These are phyloP conservation scores for Suillus hirtellus DNA, from an alignment of 768 basidiomycete genomes.

Conservation along the genomic window DNA sequence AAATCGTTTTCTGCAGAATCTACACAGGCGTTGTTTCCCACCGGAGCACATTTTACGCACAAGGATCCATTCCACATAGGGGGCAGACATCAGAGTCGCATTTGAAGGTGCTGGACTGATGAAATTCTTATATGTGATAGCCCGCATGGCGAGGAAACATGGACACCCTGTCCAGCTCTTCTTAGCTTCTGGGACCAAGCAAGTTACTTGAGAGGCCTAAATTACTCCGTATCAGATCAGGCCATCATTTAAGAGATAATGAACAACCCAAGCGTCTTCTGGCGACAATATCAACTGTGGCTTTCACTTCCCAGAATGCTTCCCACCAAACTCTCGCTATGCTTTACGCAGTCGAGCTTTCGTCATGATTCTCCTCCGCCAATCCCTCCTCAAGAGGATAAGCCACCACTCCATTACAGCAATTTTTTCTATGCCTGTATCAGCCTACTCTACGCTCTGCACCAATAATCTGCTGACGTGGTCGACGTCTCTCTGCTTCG, in stretches of 20 bases:
- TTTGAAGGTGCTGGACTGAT: conserved; percentile 58
- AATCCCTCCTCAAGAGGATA: conserved; percentile 63
- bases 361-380: conserved; percentile 38
- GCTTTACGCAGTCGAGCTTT: conserved; percentile 32
- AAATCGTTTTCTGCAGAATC: conserved; percentile 24
- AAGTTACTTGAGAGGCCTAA: conserved; percentile 8
- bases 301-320: conserved; percentile 70
- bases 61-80: conserved; percentile 46
- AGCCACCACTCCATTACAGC: conserved; percentile 83
- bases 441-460: conserved; percentile 63
- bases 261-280: conserved; percentile 72
- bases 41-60: conserved; percentile 45
- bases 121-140: conserved; percentile 41
- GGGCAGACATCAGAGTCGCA: conserved; percentile 45
- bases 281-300: conserved; percentile 61
- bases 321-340: conserved; percentile 82
- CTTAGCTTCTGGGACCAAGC: conserved; percentile 53
- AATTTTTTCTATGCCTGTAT: conserved; percentile 69
- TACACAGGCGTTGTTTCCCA: conserved; percentile 28
- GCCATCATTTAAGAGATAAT: conserved; percentile 56
- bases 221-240: background rate
- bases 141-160: conserved; percentile 31
- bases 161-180: conserved; percentile 48
- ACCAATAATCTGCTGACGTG: conserved; percentile 74
- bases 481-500: conserved; percentile 72